A percentile compares a stretch with the other conserved stretches of the same genome.
Conservation (phyloP, 148 eudicot genomes). For the Vaccinium macrocarpon region DNA sequence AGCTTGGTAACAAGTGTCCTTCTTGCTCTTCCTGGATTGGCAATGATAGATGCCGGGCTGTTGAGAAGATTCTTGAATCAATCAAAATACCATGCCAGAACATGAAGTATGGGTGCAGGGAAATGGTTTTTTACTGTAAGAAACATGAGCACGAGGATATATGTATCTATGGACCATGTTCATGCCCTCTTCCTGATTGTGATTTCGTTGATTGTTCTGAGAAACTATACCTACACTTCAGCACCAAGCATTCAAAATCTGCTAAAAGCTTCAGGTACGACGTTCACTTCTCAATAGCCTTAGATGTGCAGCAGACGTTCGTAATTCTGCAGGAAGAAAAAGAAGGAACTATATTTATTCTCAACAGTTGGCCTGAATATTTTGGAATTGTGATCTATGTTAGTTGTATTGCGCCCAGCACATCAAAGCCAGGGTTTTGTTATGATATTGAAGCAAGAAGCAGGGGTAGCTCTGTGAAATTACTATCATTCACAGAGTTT, state of each 20-base stretch:
- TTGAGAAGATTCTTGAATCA: slow-evolving; percentile 69
- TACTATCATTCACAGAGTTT: slow-evolving; percentile 36
- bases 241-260: slow-evolving; percentile 29
- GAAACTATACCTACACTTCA: slow-evolving; percentile 37
- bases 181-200: slow-evolving; percentile 54
- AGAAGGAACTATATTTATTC: slow-evolving; percentile 34
- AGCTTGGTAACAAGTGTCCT: slow-evolving; percentile 47
- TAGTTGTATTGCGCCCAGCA: slow-evolving; percentile 31
- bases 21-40: slow-evolving; percentile 57
- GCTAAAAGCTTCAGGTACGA: slow-evolving; percentile 35
- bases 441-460: slow-evolving; percentile 33
- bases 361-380: slow-evolving; percentile 22
- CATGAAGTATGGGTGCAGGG: slow-evolving; percentile 49
- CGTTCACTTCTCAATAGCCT: slow-evolving; percentile 17
- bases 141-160: slow-evolving; percentile 51
- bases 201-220: slow-evolving; percentile 36
- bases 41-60: slow-evolving; percentile 58
- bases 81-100: slow-evolving; percentile 48
- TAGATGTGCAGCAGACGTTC: slow-evolving; percentile 23
- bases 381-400: slow-evolving; percentile 31
- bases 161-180: slow-evolving; percentile 48
- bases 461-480: slow-evolving; percentile 33
- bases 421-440: slow-evolving; percentile 23
- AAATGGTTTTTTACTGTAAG: slow-evolving; percentile 38
- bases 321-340: slow-evolving; percentile 41